Conservation (phyloP, 2,329 filamentous ascomycete genomes). For the Elsinoe necatrix region DNA sequence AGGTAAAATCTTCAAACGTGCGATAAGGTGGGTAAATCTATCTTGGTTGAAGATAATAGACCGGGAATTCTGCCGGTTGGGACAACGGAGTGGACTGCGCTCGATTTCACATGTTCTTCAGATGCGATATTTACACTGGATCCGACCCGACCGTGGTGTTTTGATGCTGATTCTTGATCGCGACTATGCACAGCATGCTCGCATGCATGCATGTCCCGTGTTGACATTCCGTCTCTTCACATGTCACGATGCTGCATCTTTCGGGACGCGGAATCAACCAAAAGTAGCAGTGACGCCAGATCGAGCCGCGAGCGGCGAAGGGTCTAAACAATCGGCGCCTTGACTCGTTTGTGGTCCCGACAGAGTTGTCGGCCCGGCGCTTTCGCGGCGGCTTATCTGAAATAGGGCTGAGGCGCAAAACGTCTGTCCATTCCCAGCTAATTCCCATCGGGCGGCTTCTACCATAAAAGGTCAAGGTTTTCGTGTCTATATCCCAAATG, state of each 20-base stretch:
- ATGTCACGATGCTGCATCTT: background rate
- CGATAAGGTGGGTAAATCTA: conserved; percentile 7
- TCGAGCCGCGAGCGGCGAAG: background rate
- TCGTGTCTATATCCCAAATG: background rate
- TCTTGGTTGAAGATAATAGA: conserved; percentile 13
- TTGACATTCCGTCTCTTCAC: background rate
- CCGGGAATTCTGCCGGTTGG: conserved; percentile 12
- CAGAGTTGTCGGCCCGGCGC: background rate
- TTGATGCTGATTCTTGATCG: background rate
- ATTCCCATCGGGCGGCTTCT: background rate
- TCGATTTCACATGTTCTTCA: conserved; percentile 7
- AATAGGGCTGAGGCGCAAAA: conserved; percentile 6
- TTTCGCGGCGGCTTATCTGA: conserved; percentile 9
- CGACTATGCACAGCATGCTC: background rate
- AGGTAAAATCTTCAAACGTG: conserved; percentile 1
- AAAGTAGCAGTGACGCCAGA: conserved; percentile 4
- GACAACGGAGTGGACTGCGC: conserved; percentile 1
- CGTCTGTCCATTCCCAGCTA: conserved; percentile 1
- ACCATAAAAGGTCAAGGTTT: background rate
- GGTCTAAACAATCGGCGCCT: background rate
- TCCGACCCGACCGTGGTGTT: no score
- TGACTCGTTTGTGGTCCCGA: background rate
- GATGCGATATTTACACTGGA: background rate
- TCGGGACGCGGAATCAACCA: background rate
- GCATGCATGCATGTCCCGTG: background rate